A percentile compares a stretch with the other conserved stretches of the same genome.
Evolutionary conservation across 2,329 filamentous ascomycete species (phyloP).

Genomic region (Grosmannia huntii): DNA sequence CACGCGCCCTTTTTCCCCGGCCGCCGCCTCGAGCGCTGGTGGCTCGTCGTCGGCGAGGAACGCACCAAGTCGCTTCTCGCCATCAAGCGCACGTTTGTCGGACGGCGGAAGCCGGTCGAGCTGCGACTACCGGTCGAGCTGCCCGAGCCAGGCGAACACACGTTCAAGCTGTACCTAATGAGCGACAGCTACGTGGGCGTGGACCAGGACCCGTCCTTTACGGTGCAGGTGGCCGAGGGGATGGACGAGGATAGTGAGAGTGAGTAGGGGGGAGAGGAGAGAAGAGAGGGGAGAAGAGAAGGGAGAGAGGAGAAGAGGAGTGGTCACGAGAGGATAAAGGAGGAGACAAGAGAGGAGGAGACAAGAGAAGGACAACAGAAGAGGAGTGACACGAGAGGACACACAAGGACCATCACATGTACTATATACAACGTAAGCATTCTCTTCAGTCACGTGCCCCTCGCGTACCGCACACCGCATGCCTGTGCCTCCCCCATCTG

Average conservation of each 20-base stretch:
- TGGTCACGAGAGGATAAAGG: too few relatives aligned
- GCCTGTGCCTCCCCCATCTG: not conserved
- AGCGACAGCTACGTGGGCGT: constrained; percentile 95
- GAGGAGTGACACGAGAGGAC: too few relatives aligned
- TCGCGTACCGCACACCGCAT: not conserved
- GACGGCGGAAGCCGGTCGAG: constrained; percentile 49
- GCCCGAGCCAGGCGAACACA: constrained; percentile 64
- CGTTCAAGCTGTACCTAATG: constrained; percentile 87
- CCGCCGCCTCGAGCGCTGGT: constrained; percentile 96
- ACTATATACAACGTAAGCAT: too few relatives aligned
- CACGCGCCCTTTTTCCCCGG: constrained; percentile 90
- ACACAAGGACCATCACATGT: not conserved
- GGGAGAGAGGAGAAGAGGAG: not conserved
- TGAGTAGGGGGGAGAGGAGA: not conserved
- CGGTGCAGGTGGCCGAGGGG: constrained; percentile 72
- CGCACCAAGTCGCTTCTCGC: constrained; percentile 75
- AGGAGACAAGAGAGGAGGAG: not conserved
- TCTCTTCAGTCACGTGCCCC: not conserved
- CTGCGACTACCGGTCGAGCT: constrained; percentile 80
- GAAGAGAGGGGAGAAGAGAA: not conserved
- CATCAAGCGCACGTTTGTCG: constrained; percentile 89
- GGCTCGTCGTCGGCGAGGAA: constrained; percentile 92
- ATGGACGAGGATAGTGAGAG: constrained; percentile 79
- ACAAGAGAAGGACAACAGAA: not conserved
- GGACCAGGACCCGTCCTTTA: constrained; percentile 87